Conservation (phyloP, 306 rosid genomes). For the Dalbergia cultrata region DNA sequence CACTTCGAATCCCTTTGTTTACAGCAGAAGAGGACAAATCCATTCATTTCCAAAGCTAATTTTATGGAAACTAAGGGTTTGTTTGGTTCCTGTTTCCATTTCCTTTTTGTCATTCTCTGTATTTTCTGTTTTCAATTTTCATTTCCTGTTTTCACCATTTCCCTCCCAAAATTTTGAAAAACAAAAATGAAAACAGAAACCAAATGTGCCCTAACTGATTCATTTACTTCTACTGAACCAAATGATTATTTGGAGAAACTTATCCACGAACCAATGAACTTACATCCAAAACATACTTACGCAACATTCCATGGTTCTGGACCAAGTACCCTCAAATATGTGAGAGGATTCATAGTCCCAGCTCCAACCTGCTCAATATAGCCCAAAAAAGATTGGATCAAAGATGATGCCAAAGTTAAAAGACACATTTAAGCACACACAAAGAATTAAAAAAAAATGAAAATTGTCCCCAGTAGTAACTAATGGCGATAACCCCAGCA, state of each 20-base stretch:
- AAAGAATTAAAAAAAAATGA: neutral
- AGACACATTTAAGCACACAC: neutral
- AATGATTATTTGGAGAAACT: slow-evolving; percentile 14
- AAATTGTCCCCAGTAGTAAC: neutral
- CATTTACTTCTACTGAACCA: neutral
- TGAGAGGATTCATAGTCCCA: slow-evolving; percentile 98
- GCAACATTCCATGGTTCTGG: slow-evolving; percentile 99
- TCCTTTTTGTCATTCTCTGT: too few relatives aligned
- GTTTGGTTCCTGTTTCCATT: too few relatives aligned
- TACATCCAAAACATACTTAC: slow-evolving; percentile 78
- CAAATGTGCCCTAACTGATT: neutral
- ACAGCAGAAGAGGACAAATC: neutral
- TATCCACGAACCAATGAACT: slow-evolving; percentile 46
- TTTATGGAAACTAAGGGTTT: too few relatives aligned
- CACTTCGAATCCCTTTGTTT: neutral
- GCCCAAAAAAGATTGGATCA: slow-evolving; percentile 38
- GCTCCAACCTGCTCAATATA: slow-evolving; percentile 89
- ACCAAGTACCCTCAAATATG: slow-evolving; percentile 96
- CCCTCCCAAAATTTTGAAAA: too few relatives aligned
- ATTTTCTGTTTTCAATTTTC: too few relatives aligned
- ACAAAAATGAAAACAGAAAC: too few relatives aligned
- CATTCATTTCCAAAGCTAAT: slow-evolving; percentile 18
- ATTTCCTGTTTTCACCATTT: too few relatives aligned
- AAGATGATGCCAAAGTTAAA: neutral
- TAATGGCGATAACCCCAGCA: slow-evolving; percentile 9